phyloP scores from a whole-genome alignment of 176 grass and related monocot genomes.

The Hyparrhenia diplandra region DNA sequence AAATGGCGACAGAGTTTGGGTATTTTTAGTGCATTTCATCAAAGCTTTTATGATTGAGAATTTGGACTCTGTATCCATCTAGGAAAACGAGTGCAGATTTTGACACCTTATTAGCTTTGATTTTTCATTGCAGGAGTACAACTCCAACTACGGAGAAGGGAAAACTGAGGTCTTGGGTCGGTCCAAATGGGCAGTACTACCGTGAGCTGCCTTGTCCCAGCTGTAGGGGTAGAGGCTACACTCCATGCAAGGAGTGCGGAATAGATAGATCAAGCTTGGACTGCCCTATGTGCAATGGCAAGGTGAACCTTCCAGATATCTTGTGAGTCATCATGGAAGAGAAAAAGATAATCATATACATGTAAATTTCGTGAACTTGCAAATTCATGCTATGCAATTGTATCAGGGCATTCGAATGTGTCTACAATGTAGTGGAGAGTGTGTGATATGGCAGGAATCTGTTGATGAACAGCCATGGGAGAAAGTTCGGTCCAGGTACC shows the following conservation, averaged over 20 bases:
- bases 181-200: slow-evolving; percentile 93
- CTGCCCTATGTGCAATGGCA: slow-evolving; percentile 76
- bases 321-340: slow-evolving; percentile 4
- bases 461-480: slow-evolving; percentile 94
- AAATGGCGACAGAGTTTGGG: neutral
- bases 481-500: slow-evolving; percentile 75
- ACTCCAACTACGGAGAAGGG: slow-evolving; percentile 40
- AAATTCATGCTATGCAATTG: neutral
- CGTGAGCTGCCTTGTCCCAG: slow-evolving; percentile 82
- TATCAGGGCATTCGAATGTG: slow-evolving; percentile 80
- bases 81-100: neutral
- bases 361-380: slow-evolving; percentile 6
- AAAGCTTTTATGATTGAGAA: neutral
- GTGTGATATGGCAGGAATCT: slow-evolving; percentile 96
- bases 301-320: slow-evolving; percentile 45
- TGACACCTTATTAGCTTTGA: neutral
- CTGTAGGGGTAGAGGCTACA: slow-evolving; percentile 73
- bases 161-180: slow-evolving; percentile 81
- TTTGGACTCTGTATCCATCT: neutral
- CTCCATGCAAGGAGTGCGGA: slow-evolving; percentile 67
- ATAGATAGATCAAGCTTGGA: slow-evolving; percentile 79
- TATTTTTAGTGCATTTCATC: neutral
- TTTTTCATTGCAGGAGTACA: slow-evolving; percentile 44
- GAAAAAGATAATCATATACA: neutral
- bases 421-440: slow-evolving; percentile 68